Base-by-base conservation (phyloP, 23 red algal genomes). In the Gracilariopsis chorda region DNA sequence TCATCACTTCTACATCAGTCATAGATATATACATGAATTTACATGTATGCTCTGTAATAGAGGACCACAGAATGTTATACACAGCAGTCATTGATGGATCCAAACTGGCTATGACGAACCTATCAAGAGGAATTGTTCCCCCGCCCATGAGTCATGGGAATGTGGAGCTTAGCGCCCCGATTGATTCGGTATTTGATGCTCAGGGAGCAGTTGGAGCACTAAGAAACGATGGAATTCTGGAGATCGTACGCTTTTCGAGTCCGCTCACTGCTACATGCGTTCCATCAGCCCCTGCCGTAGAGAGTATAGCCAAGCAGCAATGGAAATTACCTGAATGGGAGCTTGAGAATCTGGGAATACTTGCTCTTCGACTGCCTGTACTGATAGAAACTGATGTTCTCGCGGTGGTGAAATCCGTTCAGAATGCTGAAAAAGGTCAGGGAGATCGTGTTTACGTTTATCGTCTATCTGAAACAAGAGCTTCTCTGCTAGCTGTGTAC, bases 141-240 rank as follows among this genome's bases (percentile, higher is more conserved):
- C 88, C 88, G 7, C 88, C 88, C 8, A 68, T 91, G 77, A 56
- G 37, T 72, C 88, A 91, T 73, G 77, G 33, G 17, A 41, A 32
- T 7, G 41, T 79, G 59, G 60, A 67, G 20, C 69, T 42, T 21
- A 41, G 46, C 9, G 58, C 37, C 7, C 27, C 43, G 20, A 56
- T 82, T 39, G 34, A 75, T 17, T 30, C 58, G 4, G 75, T 82
- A 7, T 91, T 46, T 51, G 84, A 77, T 9, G 67, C 67, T 5
- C n/a, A 73, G 1, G 67, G 67, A 73, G 28, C 16, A 21, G 20
- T 73, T 25, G 67, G 67, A 1, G 67, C 28, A 0, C 67, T 73
- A 45, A 36, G 67, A 73, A 45, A 42, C 28, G 67, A 73, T 36
- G 67, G 67, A 27, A 42, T 44, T 37, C 10, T 73, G 23, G 67